Evolutionary conservation across 225 moss, liverwort and hornwort genomes (phyloP), one percentile per base, ranked within the genome.

Genomic region (Physcomitrellopsis africana): DNA sequence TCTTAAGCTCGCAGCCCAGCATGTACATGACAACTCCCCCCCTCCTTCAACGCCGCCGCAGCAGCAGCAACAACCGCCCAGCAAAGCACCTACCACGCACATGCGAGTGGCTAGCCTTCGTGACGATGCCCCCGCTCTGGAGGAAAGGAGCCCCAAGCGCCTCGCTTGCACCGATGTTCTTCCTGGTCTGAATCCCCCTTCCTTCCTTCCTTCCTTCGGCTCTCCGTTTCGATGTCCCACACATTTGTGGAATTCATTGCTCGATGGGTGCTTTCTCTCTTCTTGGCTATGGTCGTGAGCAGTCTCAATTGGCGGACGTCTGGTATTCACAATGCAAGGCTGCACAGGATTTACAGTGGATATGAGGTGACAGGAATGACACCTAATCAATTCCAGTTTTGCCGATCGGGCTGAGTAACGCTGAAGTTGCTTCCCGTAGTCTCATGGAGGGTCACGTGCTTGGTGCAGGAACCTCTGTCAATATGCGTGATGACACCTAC

Each of bases 121-220:
- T 27, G 85, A 81, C 55, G 81, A 83, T 26, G 71, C 63, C 59
- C 76, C 80, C 52, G 76, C 69, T 69, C 29, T 66, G 73, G 83
- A 83, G 0, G 88, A 85, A 73, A 71, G 83, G 49, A 85, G 83
- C 73, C 79, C 83, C 60, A 88, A 88, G 76, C 85, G 88, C 73
- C 81, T 76, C 27, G 88, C 88, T 8, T 81, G 84, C 43, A 70
- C 63, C 55, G 84, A 82, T 22, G 27, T 72, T 0, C 74, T 66
- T 48, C 67, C 80, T 12, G 79, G 73, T 88, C 22, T 65, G 13
- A 3, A 19, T 27, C 11, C 37, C 49, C 3, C 66, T 51, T 45
- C 49, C 49, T 14, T 15, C 49, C 15, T 14, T 49, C 13, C 15
- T 14, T 49, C 13, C 15, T 11, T 49, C 12, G 12, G 5, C 3